These are phyloP conservation scores for Zizania palustris DNA, from an alignment of 202 grass and related monocot genomes.

Conservation along the genomic window DNA sequence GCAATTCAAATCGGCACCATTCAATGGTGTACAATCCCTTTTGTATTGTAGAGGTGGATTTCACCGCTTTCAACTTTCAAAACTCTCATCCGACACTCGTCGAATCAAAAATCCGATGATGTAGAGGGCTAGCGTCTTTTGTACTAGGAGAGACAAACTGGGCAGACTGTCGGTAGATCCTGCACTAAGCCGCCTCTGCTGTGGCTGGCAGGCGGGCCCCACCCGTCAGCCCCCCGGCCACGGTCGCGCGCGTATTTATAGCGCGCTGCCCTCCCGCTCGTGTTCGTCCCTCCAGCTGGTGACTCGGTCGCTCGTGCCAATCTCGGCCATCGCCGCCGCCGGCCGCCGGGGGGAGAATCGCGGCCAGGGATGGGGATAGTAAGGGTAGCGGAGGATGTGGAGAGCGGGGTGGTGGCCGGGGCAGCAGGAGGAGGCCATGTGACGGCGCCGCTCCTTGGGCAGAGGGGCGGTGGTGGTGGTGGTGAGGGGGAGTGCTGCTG, in stretches of 20 bases:
- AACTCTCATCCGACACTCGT: no score
- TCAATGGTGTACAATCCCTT: no score
- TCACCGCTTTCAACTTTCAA: no score
- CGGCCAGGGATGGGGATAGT: slow-evolving; percentile 20
- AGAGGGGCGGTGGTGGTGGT: not conserved
- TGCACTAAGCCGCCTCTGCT: no score
- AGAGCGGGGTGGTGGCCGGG: slow-evolving; percentile 5
- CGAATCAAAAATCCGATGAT: no score
- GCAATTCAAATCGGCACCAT: no score
- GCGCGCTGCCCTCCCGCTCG: not conserved
- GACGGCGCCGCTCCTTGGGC: slow-evolving; percentile 40
- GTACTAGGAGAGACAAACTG: no score
- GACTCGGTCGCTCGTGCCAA: not conserved
- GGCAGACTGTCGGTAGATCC: no score
- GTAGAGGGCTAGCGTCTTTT: no score
- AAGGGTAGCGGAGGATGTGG: slow-evolving; percentile 41
- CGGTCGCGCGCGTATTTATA: not conserved
- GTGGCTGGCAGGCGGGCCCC: not conserved
- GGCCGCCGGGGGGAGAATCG: not conserved
- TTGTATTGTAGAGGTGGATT: no score
- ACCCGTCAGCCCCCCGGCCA: not conserved
- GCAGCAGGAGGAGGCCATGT: slow-evolving; percentile 19
- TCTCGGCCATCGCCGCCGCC: not conserved
- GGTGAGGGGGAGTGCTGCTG: not conserved
- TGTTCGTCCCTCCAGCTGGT: no score